These are phyloP conservation scores for Ambrosiella beaveri DNA, from an alignment of 2,329 filamentous ascomycete genomes.

Conservation along the genomic window DNA sequence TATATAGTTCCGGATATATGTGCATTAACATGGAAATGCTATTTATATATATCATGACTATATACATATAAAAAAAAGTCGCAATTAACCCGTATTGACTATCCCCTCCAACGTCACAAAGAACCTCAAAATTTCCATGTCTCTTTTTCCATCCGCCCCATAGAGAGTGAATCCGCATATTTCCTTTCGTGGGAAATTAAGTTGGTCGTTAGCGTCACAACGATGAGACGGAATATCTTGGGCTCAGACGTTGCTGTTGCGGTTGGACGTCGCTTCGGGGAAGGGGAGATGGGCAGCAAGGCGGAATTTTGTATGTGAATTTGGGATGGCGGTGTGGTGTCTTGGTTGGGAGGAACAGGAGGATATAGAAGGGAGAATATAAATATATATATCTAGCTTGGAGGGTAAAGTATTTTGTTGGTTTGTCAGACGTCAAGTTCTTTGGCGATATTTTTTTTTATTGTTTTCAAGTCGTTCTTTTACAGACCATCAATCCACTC, in stretches of 20 bases:
- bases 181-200: neutral
- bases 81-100: too few species aligned
- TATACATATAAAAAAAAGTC: too few species aligned
- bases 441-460: neutral
- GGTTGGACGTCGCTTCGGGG: neutral
- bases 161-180: neutral
- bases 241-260: neutral
- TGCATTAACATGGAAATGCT: too few species aligned
- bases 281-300: neutral
- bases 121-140: neutral
- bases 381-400: too few species aligned
- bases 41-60: too few species aligned
- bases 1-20: neutral
- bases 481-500: too few species aligned
- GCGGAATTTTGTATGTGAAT: too few species aligned
- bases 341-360: too few species aligned
- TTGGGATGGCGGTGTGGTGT: too few species aligned
- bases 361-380: too few species aligned
- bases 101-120: too few species aligned
- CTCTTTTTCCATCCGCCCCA: neutral
- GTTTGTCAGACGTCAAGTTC: neutral
- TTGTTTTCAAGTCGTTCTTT: neutral
- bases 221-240: neutral
- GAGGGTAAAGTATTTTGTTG: too few species aligned
- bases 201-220: slow-evolving; percentile 1